Conservation (phyloP, 495 filamentous ascomycete genomes). For the Hypoxylon trugodes region DNA sequence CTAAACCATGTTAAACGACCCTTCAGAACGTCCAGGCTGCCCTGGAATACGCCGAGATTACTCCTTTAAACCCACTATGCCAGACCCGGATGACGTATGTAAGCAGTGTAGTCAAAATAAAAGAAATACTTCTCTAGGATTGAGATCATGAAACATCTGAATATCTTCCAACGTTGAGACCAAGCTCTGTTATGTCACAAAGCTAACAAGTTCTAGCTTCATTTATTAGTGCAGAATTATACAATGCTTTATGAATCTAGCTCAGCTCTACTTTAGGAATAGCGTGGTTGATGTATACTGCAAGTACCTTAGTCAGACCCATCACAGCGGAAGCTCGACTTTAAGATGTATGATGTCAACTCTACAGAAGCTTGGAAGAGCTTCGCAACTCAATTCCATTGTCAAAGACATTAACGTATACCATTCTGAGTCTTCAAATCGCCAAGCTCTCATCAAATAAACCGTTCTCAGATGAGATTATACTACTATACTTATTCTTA, state of each 20-base stretch:
- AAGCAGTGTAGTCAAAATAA: background rate
- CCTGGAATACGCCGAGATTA: constrained; percentile 34
- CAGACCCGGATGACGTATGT: constrained; percentile 24
- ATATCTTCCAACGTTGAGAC: too few relatives aligned
- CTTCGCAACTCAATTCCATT: constrained; percentile 11
- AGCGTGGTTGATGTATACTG: background rate
- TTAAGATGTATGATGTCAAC: constrained; percentile 30
- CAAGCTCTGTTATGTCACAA: background rate
- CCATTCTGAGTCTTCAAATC: background rate
- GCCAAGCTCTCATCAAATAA: background rate
- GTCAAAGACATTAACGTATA: constrained; percentile 6
- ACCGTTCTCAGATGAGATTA: background rate
- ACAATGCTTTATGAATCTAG: background rate
- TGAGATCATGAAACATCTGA: too few relatives aligned
- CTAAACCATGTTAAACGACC: constrained; percentile 10
- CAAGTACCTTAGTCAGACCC: background rate
- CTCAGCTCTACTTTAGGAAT: constrained; percentile 17
- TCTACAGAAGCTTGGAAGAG: constrained; percentile 13
- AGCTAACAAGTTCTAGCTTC: background rate
- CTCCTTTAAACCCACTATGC: constrained; percentile 19
- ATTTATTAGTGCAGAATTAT: background rate
- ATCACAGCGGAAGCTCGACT: constrained; percentile 9
- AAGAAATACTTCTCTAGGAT: too few relatives aligned
- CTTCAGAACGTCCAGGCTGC: constrained; percentile 12
- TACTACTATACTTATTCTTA: background rate